phyloP scores from a whole-genome alignment of 2,329 filamentous ascomycete species.

The Clarireedia homoeocarpa region DNA sequence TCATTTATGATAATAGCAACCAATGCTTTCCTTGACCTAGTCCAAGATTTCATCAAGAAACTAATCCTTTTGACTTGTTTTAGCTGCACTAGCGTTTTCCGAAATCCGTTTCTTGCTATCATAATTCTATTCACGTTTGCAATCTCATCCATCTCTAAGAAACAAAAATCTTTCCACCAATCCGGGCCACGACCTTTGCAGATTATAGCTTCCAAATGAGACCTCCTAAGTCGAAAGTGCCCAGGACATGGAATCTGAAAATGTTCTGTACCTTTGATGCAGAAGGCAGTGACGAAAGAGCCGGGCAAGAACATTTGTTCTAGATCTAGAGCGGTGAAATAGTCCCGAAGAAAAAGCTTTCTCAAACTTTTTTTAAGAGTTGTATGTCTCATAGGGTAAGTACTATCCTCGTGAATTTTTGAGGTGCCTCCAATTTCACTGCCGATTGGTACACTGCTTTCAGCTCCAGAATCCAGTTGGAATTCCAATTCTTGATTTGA shows the following conservation, averaged over 20 bases:
- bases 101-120: not conserved
- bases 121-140: not conserved
- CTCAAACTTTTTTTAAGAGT: not conserved
- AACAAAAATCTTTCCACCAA: constrained; percentile 1
- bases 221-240: not conserved
- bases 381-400: too few species aligned
- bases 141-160: not conserved
- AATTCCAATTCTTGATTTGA: too few species aligned
- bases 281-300: not conserved
- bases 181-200: not conserved
- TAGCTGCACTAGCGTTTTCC: not conserved
- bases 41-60: not conserved
- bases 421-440: too few species aligned
- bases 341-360: not conserved
- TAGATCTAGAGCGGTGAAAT: not conserved
- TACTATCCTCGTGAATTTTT: not conserved
- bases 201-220: not conserved
- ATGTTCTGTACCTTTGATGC: not conserved
- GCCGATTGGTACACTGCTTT: too few species aligned
- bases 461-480: too few species aligned
- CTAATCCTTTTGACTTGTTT: not conserved
- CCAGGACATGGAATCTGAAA: not conserved
- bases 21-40: not conserved
- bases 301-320: not conserved
- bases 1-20: not conserved